These are phyloP conservation scores for Pythium sp. DNA, from an alignment of 352 stramenopile species.

Conservation along the genomic window DNA sequence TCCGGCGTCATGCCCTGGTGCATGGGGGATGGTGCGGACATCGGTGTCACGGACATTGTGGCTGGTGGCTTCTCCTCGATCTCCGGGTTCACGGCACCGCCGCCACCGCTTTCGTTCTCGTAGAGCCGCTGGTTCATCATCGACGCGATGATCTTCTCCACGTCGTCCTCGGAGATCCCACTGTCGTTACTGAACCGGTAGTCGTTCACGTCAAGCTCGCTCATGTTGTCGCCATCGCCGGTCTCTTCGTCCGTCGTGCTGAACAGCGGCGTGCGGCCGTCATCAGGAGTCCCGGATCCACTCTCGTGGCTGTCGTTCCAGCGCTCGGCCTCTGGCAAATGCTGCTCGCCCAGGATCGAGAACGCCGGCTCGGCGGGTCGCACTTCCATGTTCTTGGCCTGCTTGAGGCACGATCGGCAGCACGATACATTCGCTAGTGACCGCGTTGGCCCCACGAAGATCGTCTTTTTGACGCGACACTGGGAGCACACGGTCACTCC, in stretches of 20 bases:
- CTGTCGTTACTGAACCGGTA: constrained; percentile 18
- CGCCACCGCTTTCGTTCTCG: not conserved
- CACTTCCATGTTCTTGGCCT: constrained; percentile 23
- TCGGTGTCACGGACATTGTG: not conserved
- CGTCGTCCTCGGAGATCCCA: constrained; percentile 11
- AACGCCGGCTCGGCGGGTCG: constrained; percentile 22
- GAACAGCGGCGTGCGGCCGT: not conserved
- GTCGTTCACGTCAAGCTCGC: constrained; percentile 13
- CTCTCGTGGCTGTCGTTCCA: constrained; percentile 9
- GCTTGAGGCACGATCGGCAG: constrained; percentile 8
- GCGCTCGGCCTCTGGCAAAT: not conserved
- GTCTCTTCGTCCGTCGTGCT: constrained; percentile 2
- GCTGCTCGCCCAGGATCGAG: constrained; percentile 20
- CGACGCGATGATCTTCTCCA: constrained; percentile 16
- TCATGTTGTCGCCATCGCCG: not conserved
- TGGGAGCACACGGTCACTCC: constrained; percentile 35
- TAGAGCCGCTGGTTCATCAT: constrained; percentile 5
- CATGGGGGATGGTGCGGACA: not conserved
- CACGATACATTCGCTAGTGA: not conserved
- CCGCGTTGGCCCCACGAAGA: constrained; percentile 31
- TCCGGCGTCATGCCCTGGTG: constrained; percentile 6
- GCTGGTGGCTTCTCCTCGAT: constrained; percentile 11
- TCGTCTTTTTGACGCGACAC: constrained; percentile 44
- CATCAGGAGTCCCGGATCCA: constrained; percentile 4
- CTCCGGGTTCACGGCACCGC: not conserved